phyloP scores from a whole-genome alignment of 2,329 filamentous ascomycete genomes.

The Ascochyta fabae region DNA sequence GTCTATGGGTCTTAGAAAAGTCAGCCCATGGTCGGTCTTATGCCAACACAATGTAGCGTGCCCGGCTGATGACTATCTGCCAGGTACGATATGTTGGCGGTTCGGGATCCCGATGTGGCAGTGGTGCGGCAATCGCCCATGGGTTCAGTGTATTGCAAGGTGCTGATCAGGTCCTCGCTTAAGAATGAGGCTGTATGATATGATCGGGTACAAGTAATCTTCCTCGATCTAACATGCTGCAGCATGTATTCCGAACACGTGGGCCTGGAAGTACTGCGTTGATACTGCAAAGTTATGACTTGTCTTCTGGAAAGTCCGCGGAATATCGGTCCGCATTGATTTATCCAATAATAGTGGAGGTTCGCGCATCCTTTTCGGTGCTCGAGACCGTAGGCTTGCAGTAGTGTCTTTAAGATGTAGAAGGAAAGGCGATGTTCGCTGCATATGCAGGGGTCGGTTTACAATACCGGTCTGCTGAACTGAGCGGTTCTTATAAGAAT shows the following conservation, averaged over 20 bases:
- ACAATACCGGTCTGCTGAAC: background rate
- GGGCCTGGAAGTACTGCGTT: background rate
- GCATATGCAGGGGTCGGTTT: slow-evolving; percentile 1
- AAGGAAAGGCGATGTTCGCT: background rate
- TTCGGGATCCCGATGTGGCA: background rate
- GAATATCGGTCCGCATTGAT: background rate
- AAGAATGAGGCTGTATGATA: background rate
- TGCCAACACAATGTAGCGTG: no score
- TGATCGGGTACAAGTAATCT: background rate
- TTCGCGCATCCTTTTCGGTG: background rate
- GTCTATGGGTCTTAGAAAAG: no score
- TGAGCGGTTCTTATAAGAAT: background rate
- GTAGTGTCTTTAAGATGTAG: background rate
- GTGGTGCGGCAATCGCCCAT: background rate
- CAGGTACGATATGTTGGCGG: background rate
- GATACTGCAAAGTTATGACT: background rate
- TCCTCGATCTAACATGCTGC: slow-evolving; percentile 1
- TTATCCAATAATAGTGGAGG: background rate
- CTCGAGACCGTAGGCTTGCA: background rate
- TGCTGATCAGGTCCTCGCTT: background rate
- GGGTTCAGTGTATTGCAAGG: background rate
- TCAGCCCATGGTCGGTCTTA: no score
- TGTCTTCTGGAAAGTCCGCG: background rate
- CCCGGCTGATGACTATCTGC: no score
- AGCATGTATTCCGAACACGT: background rate